Evolutionary conservation across 2,329 filamentous ascomycete species (phyloP).

Genomic region (Lojkania enalia): DNA sequence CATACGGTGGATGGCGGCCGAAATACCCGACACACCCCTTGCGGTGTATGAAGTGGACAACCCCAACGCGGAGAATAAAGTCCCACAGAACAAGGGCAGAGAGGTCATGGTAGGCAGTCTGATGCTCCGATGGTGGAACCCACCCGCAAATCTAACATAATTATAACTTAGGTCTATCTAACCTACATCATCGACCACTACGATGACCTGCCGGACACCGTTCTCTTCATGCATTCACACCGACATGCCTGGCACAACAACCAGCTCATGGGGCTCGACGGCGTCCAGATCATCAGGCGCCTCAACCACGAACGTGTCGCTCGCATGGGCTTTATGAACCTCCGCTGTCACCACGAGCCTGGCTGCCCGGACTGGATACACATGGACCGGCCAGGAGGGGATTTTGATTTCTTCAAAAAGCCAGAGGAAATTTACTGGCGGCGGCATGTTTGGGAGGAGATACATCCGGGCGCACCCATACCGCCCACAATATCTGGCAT

Average conservation of each 20-base stretch:
- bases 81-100: conserved; percentile 63
- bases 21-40: conserved; percentile 40
- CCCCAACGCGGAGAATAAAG: conserved; percentile 51
- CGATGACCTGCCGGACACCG: conserved; percentile 60
- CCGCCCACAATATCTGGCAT: conserved; percentile 46
- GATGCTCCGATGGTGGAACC: neutral
- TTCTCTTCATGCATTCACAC: conserved; percentile 62
- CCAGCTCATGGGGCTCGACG: conserved; percentile 55
- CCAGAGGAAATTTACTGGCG: conserved; percentile 45
- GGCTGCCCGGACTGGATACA: conserved; percentile 64
- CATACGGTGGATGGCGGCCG: conserved; percentile 40
- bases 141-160: neutral
- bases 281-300: conserved; percentile 54
- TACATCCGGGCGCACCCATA: conserved; percentile 47
- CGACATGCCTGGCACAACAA: conserved; percentile 64
- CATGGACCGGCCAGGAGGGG: conserved; percentile 44
- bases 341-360: conserved; percentile 61
- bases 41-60: conserved; percentile 60
- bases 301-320: conserved; percentile 57
- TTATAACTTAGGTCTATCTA: conserved; percentile 51
- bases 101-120: conserved; percentile 56
- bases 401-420: conserved; percentile 45
- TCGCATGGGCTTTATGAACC: conserved; percentile 61
- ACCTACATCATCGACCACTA: conserved; percentile 67
- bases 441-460: conserved; percentile 43